Conservation (phyloP, 768 basidiomycete genomes). For the Boletus rubropictus region DNA sequence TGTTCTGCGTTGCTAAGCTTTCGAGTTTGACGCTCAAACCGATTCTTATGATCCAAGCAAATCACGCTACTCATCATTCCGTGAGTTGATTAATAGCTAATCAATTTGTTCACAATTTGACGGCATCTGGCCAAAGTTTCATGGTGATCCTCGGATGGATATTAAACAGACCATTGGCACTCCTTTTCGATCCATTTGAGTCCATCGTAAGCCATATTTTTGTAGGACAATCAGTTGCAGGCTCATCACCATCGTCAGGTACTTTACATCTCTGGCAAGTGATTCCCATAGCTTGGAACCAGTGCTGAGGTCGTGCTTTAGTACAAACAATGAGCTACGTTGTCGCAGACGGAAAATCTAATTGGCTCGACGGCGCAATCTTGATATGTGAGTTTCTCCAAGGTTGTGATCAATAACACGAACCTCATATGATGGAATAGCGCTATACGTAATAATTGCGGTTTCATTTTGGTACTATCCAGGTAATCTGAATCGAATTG, state of each 20-base stretch:
- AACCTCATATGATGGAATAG: constrained; percentile 29
- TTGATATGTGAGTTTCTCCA: constrained; percentile 52
- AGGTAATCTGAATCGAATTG: constrained; percentile 15
- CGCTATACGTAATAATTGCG: constrained; percentile 65
- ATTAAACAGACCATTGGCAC: constrained; percentile 69
- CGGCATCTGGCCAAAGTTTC: constrained; percentile 39
- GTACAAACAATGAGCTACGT: constrained; percentile 83
- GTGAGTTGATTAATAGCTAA: constrained; percentile 34
- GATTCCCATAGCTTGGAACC: constrained; percentile 31
- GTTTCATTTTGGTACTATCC: constrained; percentile 64
- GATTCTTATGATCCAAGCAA: constrained; percentile 44
- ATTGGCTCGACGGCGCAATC: constrained; percentile 78
- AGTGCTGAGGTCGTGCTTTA: constrained; percentile 22
- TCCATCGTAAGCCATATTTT: constrained; percentile 46
- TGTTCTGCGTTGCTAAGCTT: not conserved
- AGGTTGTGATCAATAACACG: no score
- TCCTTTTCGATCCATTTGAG: constrained; percentile 89
- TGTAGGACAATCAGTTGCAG: not conserved
- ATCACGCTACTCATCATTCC: constrained; percentile 83
- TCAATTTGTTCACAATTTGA: not conserved
- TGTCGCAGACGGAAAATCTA: constrained; percentile 74
- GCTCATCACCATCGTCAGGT: constrained; percentile 23
- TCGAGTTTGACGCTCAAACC: not conserved
- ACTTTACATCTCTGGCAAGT: constrained; percentile 34
- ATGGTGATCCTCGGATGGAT: constrained; percentile 77